These are phyloP conservation scores for Boechera divaricarpa DNA, from an alignment of 345 rosid species.

Conservation along the genomic window DNA sequence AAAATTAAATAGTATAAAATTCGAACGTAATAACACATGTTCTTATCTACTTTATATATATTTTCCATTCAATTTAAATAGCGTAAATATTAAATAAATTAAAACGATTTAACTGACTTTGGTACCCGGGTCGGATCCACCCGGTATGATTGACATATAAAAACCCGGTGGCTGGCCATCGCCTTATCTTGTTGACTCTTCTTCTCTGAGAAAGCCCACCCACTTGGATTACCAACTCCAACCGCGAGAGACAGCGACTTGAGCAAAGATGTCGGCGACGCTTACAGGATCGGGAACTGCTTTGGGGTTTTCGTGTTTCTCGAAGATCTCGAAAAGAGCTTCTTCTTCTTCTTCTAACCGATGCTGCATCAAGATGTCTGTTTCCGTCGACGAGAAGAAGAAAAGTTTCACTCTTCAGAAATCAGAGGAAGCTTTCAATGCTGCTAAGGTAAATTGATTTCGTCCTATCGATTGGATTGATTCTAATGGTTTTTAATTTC, in stretches of 20 bases:
- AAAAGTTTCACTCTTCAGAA: constrained; percentile 70
- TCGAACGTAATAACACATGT: no score
- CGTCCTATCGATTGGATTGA: background rate
- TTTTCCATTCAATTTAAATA: background rate
- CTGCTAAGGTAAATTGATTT: constrained; percentile 59
- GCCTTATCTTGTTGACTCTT: constrained; percentile 50
- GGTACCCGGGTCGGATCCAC: constrained; percentile 30
- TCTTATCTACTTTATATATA: no score
- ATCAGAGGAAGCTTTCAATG: constrained; percentile 85
- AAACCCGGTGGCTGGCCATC: constrained; percentile 23
- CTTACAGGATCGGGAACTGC: constrained; percentile 58
- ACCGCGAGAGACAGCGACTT: constrained; percentile 25
- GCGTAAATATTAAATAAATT: no score
- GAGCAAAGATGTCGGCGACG: constrained; percentile 52
- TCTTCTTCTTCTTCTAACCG: constrained; percentile 48
- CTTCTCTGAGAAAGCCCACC: constrained; percentile 9
- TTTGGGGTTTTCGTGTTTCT: constrained; percentile 55
- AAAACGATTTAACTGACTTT: background rate
- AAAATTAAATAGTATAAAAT: no score
- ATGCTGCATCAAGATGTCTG: constrained; percentile 58
- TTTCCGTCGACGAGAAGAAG: constrained; percentile 71
- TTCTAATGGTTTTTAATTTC: background rate
- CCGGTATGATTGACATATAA: constrained; percentile 8
- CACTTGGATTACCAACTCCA: constrained; percentile 31
- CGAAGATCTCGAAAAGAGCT: constrained; percentile 41